These are phyloP conservation scores for Alnus glutinosa DNA, from an alignment of 306 rosid genomes.

Conservation along the genomic window DNA sequence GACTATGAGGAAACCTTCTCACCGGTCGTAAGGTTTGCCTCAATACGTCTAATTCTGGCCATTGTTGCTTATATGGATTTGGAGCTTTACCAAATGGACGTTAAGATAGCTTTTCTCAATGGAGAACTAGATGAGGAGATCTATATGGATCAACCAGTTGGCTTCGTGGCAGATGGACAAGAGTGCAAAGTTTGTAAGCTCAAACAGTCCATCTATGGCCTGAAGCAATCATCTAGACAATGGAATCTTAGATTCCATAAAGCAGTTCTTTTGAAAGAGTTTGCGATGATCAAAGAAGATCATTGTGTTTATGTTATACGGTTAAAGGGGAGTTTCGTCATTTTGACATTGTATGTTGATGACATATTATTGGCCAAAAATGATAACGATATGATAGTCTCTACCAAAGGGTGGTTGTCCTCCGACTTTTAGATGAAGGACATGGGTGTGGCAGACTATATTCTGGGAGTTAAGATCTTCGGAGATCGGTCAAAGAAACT, in stretches of 20 bases:
- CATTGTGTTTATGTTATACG: not conserved
- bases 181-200: not conserved
- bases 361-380: not conserved
- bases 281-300: not conserved
- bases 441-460: too few relatives aligned
- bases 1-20: not conserved
- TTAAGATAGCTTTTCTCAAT: not conserved
- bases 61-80: too few relatives aligned
- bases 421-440: too few relatives aligned
- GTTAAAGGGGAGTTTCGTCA: not conserved
- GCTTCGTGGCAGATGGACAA: not conserved
- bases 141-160: not conserved
- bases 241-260: not conserved
- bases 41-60: too few relatives aligned
- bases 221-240: not conserved
- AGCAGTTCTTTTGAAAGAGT: not conserved
- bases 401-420: too few relatives aligned
- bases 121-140: too few relatives aligned
- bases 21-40: not conserved
- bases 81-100: too few relatives aligned
- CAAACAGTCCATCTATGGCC: not conserved
- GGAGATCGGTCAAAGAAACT: too few relatives aligned
- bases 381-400: not conserved
- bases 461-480: too few relatives aligned
- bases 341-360: not conserved